A percentile compares a stretch with the other conserved stretches of the same genome.
phyloP scores from a whole-genome alignment of 306 rosid species.

The Oxytropis ochrocephala region DNA sequence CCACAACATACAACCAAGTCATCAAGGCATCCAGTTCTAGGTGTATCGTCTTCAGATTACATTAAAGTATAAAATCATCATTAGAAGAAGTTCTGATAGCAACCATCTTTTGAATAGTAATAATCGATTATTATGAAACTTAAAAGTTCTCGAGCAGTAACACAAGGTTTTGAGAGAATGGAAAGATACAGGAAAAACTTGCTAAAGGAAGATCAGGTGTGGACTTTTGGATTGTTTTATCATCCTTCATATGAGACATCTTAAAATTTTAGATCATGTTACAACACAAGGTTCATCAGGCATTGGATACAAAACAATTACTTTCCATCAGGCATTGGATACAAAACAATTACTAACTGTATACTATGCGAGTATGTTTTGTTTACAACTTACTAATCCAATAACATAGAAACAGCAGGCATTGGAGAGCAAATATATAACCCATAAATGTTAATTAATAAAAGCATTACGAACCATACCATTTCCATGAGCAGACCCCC shows the following conservation, averaged over 20 bases:
- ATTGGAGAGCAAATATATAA: constrained; percentile 8
- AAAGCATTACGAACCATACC: constrained; percentile 74
- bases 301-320: not conserved
- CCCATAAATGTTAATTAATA: not conserved
- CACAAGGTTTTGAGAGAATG: not conserved
- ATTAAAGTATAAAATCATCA: not conserved
- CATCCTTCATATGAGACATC: constrained; percentile 8
- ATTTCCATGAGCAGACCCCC: constrained; percentile 97
- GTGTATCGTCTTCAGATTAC: not conserved
- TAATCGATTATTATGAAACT: not conserved
- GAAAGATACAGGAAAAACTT: not conserved
- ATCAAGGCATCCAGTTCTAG: not conserved
- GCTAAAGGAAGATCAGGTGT: not conserved
- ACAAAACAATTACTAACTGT: not conserved
- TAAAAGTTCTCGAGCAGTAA: not conserved
- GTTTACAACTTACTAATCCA: not conserved
- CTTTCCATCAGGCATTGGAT: too few relatives aligned
- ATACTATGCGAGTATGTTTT: constrained; percentile 12
- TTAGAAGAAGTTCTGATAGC: not conserved
- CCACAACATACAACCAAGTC: not conserved
- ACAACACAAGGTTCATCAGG: not conserved
- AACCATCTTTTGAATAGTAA: not conserved
- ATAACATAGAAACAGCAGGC: not conserved
- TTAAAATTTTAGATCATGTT: not conserved
- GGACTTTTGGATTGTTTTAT: not conserved